phyloP scores from a whole-genome alignment of 345 rosid species.

The Eucalyptus tenuipes region DNA sequence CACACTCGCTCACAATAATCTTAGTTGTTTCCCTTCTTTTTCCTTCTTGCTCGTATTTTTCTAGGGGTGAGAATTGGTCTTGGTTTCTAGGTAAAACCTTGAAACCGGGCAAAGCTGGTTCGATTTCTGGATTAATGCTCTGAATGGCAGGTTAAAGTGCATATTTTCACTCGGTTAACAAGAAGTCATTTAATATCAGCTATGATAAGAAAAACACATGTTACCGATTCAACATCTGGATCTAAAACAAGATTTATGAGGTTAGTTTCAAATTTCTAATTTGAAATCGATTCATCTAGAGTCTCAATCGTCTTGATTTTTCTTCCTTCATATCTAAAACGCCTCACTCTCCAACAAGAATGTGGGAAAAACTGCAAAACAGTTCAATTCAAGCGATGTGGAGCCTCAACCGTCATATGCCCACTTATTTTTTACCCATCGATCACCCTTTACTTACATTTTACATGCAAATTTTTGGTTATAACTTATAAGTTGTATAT shows the following conservation, averaged over 20 bases:
- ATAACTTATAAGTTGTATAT: not conserved
- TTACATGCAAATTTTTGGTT: not conserved
- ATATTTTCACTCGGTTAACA: not conserved
- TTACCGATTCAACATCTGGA: fast-evolving
- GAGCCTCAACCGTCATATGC: not conserved
- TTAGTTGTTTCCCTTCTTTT: not conserved
- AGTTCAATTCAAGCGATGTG: not conserved
- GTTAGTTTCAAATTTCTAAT: fast-evolving
- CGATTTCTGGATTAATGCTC: not conserved
- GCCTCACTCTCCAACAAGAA: not conserved
- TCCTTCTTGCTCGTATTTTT: not conserved
- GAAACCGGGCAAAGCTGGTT: not conserved
- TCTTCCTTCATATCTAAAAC: not conserved
- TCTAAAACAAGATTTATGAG: fast-evolving
- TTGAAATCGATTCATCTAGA: not conserved
- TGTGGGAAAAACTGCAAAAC: not conserved
- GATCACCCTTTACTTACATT: not conserved
- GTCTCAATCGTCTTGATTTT: fast-evolving
- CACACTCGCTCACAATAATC: not conserved
- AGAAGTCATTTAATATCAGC: not conserved
- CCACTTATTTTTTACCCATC: not conserved
- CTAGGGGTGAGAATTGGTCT: not conserved
- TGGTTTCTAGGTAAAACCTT: not conserved
- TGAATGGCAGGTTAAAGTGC: not conserved
- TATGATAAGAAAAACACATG: not conserved